Percentiles rank a stretch among this genome's conserved stretches.
Conservation (phyloP, 1,284 basidiomycete species). For the Phlebopus sp. region DNA sequence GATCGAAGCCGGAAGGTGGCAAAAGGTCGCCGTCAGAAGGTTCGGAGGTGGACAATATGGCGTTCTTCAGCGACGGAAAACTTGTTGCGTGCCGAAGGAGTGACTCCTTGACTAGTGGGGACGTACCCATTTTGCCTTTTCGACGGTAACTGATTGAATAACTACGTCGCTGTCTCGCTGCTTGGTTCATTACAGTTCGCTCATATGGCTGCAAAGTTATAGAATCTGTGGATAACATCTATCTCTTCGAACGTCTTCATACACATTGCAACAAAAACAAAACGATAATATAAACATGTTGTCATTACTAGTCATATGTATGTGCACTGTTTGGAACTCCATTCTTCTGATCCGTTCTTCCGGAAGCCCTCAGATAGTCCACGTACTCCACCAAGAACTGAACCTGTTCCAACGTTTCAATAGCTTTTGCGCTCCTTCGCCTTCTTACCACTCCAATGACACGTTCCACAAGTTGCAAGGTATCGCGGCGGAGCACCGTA, state of each 20-base stretch:
- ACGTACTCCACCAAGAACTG: constrained; percentile 82
- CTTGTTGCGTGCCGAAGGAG: constrained; percentile 7
- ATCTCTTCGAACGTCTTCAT: no score
- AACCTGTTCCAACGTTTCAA: constrained; percentile 92
- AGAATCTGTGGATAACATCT: no score
- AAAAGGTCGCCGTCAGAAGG: background rate
- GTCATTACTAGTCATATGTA: no score
- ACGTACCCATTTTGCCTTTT: no score
- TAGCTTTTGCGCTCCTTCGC: constrained; percentile 79
- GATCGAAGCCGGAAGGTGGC: constrained; percentile 3
- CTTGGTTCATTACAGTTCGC: no score
- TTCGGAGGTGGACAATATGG: constrained; percentile 14
- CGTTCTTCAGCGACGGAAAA: constrained; percentile 21
- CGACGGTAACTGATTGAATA: no score
- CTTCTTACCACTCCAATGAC: constrained; percentile 73
- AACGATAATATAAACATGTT: background rate
- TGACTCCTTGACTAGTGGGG: constrained; percentile 3
- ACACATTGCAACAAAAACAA: background rate
- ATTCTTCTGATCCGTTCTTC: background rate
- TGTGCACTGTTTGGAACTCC: background rate
- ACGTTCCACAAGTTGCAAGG: constrained; percentile 68
- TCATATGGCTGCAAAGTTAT: no score
- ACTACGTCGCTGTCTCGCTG: no score
- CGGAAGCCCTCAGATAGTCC: constrained; percentile 50
- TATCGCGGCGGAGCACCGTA: constrained; percentile 38